Percentiles rank a stretch among this genome's conserved stretches.
These are phyloP conservation scores for Arthrobotrys conoides DNA, from an alignment of 2,329 filamentous ascomycete species.

Conservation along the genomic window DNA sequence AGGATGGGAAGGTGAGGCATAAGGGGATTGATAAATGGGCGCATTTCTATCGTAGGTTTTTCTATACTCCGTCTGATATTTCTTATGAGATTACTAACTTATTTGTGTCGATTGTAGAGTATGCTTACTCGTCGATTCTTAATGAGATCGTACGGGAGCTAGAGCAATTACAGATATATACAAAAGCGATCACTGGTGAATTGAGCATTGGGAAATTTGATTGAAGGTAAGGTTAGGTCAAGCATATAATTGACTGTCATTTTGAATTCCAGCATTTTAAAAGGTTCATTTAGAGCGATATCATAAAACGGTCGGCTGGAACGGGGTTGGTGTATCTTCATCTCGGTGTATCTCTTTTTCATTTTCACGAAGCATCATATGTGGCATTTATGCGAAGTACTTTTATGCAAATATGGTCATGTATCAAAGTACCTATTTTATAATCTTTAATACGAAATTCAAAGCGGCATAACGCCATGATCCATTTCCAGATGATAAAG, in stretches of 20 bases:
- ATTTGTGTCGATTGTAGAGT: conserved; percentile 61
- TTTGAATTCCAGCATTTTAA: background rate
- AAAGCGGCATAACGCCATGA: conserved; percentile 4
- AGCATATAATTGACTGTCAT: background rate
- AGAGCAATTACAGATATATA: conserved; percentile 72
- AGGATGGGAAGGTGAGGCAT: conserved; percentile 63
- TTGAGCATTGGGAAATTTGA: conserved; percentile 61
- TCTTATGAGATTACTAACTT: conserved; percentile 37
- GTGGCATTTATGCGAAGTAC: background rate
- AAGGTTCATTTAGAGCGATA: background rate
- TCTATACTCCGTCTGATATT: no score
- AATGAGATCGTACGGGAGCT: conserved; percentile 71
- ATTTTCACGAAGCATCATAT: background rate
- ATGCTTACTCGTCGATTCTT: conserved; percentile 65
- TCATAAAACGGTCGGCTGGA: background rate
- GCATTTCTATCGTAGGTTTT: conserved; percentile 72
- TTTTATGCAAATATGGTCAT: background rate
- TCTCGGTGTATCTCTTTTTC: background rate
- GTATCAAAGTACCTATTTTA: background rate
- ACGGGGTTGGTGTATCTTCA: background rate
- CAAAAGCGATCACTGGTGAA: conserved; percentile 74
- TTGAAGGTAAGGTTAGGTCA: conserved; percentile 5
- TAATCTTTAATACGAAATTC: conserved; percentile 4
- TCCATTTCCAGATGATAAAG: background rate
- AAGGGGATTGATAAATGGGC: conserved; percentile 69